Conservation (phyloP, 108 stramenopile species). For the Skeletonema menzelii region DNA sequence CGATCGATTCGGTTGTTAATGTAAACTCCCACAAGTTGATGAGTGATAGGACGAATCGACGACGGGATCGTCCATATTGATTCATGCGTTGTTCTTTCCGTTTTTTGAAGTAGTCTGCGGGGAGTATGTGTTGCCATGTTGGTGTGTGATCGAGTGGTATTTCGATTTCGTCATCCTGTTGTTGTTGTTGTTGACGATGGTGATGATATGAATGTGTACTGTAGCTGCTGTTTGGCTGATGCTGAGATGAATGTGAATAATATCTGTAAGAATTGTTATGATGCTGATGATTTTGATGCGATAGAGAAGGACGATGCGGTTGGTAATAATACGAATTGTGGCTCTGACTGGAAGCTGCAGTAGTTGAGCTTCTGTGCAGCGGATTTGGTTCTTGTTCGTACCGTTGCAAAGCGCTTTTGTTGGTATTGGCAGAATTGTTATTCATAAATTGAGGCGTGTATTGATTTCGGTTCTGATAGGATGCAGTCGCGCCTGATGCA, state of each 20-base stretch:
- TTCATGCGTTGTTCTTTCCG: constrained; percentile 2
- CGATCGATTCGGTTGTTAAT: constrained; percentile 51
- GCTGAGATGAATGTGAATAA: not conserved
- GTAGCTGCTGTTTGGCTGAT: not conserved
- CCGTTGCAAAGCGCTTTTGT: not conserved
- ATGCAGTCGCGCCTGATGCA: not conserved
- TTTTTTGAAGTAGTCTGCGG: constrained; percentile 3
- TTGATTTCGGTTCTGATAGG: constrained; percentile 13
- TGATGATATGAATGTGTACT: not conserved
- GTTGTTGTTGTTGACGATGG: not conserved
- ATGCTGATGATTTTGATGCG: not conserved
- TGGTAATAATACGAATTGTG: not conserved
- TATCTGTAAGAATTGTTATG: not conserved
- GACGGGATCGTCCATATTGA: not conserved
- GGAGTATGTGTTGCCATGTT: constrained; percentile 42
- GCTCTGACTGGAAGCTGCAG: not conserved
- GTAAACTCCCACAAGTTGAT: constrained; percentile 82
- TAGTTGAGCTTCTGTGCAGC: not conserved
- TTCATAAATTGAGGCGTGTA: constrained; percentile 28
- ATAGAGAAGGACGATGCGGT: not conserved
- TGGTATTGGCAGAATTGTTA: not conserved
- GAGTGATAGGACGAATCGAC: constrained; percentile 50
- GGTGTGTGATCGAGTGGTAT: constrained; percentile 26
- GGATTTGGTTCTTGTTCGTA: not conserved
- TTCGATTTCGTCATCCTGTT: not conserved